These are phyloP conservation scores for Geotrichum australiense DNA, from an alignment of 1,139 yeast genomes.

Conservation along the genomic window DNA sequence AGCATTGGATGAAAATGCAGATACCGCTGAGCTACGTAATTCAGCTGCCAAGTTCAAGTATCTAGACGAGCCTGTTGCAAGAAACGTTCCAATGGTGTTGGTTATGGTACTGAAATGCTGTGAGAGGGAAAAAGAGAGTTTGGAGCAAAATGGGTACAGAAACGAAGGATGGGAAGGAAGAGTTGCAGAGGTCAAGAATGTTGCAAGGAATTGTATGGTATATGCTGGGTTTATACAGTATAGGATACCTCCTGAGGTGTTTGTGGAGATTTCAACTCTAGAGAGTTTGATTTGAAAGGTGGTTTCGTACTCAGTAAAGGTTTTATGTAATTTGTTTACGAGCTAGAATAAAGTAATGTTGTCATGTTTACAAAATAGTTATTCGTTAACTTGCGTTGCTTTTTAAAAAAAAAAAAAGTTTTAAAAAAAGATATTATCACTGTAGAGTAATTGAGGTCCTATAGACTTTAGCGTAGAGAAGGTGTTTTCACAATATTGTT, in stretches of 20 bases:
- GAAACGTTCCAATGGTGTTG: constrained; percentile 73
- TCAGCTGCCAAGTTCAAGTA: constrained; percentile 53
- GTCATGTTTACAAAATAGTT: background rate
- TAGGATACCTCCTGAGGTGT: constrained; percentile 77
- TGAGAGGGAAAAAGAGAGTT: constrained; percentile 49
- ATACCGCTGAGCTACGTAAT: constrained; percentile 43
- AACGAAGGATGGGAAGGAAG: constrained; percentile 45
- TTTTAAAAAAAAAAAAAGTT: constrained; percentile 3
- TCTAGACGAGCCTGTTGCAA: constrained; percentile 64
- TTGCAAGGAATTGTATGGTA: constrained; percentile 84
- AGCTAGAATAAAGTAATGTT: background rate
- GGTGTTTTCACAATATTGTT: too few species aligned
- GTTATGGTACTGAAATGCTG: constrained; percentile 78
- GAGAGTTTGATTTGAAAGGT: too few species aligned
- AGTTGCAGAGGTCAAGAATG: constrained; percentile 49
- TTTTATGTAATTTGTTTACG: too few species aligned
- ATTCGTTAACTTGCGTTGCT: background rate
- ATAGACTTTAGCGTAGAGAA: too few species aligned
- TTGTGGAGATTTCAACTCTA: constrained; percentile 1
- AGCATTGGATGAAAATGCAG: constrained; percentile 48
- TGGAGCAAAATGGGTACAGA: constrained; percentile 44
- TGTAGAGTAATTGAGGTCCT: too few species aligned
- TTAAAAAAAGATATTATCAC: background rate
- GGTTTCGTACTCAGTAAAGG: too few species aligned
- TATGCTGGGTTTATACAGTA: constrained; percentile 96